A percentile compares a stretch with the other conserved stretches of the same genome.
Conservation (phyloP, 805 yeast genomes). For the Wickerhamiella domercqiae region DNA sequence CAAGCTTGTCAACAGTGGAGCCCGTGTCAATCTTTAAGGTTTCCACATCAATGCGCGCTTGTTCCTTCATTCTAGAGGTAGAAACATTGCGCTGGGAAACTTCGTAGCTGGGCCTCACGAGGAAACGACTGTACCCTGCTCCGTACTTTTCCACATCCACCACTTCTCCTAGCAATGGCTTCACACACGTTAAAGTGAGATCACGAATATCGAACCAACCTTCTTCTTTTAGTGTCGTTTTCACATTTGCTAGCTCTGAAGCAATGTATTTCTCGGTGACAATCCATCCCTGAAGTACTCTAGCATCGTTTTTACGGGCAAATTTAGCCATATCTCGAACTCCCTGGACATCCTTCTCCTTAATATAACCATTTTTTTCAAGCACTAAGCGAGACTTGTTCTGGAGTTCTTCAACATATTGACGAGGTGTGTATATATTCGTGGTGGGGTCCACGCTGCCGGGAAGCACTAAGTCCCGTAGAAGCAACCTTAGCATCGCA, state of each 20-base stretch:
- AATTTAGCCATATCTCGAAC: slow-evolving; percentile 5
- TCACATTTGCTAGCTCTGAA: not conserved
- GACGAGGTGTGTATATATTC: slow-evolving; percentile 7
- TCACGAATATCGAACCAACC: slow-evolving; percentile 11
- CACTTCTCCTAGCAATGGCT: slow-evolving; percentile 2
- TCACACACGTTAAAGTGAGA: slow-evolving; percentile 6
- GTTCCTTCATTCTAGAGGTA: not conserved
- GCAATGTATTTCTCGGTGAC: slow-evolving; percentile 8
- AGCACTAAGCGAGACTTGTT: slow-evolving; percentile 1
- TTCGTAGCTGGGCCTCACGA: slow-evolving; percentile 4
- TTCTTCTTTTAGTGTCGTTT: slow-evolving; percentile 2
- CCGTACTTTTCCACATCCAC: slow-evolving; percentile 3
- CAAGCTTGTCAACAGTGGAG: too few species aligned
- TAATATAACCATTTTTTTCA: slow-evolving; percentile 1
- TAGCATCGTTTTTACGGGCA: slow-evolving; percentile 1
- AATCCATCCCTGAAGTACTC: not conserved
- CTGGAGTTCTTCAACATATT: slow-evolving; percentile 5
- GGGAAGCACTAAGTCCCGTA: not conserved
- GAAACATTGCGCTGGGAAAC: not conserved
- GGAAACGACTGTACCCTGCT: slow-evolving; percentile 1
- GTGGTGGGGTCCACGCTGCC: slow-evolving; percentile 4
- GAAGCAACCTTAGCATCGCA: not conserved
- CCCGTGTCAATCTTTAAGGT: too few species aligned
- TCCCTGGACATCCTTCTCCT: slow-evolving; percentile 1
- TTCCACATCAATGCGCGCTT: not conserved